Evolutionary conservation across 306 rosid species (phyloP).

Genomic region (Luffa aegyptiaca): DNA sequence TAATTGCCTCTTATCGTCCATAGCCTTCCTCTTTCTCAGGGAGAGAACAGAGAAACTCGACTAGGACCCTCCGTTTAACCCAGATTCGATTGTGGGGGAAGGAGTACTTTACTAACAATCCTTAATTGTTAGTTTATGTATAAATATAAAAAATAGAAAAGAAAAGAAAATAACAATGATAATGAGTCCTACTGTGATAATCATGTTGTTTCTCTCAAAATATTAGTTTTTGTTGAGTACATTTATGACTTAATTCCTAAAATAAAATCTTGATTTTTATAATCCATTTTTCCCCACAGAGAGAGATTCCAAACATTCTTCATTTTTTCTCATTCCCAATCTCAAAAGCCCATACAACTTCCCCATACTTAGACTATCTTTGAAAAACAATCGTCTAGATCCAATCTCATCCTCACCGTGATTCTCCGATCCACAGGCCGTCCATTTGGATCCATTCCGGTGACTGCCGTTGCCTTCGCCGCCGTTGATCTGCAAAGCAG

Average conservation of each 20-base stretch:
- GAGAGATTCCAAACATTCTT: conserved; percentile 16
- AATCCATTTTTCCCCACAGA: neutral
- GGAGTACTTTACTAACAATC: too few relatives aligned
- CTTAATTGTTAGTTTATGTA: too few relatives aligned
- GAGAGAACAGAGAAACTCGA: too few relatives aligned
- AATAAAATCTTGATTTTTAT: neutral
- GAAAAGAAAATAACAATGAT: too few relatives aligned
- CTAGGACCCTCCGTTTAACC: too few relatives aligned
- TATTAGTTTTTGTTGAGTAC: neutral
- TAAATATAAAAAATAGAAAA: too few relatives aligned
- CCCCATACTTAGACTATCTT: conserved; percentile 57
- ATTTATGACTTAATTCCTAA: neutral
- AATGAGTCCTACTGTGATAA: too few relatives aligned
- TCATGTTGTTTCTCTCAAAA: too few relatives aligned
- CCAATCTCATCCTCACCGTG: conserved; percentile 23
- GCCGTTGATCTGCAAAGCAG: conserved; percentile 53
- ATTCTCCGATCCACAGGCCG: neutral
- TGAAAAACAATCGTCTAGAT: conserved; percentile 24
- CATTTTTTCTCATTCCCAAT: conserved; percentile 66
- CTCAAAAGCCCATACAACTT: conserved; percentile 73
- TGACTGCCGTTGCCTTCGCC: conserved; percentile 16
- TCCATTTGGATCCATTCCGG: conserved; percentile 42
- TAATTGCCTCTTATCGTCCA: too few relatives aligned
- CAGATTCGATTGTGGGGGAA: too few relatives aligned
- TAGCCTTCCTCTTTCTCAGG: too few relatives aligned